These are phyloP conservation scores for Fonsecaea pedrosoi DNA, from an alignment of 2,329 filamentous ascomycete genomes.

Conservation along the genomic window DNA sequence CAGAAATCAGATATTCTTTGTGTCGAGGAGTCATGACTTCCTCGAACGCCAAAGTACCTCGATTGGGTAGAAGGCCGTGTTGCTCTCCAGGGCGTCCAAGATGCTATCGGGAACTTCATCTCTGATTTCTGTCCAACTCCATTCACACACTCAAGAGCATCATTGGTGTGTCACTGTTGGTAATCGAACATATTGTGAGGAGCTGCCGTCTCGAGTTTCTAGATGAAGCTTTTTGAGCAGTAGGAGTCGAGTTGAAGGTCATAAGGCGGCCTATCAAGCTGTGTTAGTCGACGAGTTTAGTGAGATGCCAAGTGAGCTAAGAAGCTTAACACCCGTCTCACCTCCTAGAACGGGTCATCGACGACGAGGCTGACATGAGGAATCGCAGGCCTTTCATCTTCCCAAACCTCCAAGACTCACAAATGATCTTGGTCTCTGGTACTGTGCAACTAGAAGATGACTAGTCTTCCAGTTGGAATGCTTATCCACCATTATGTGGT, in stretches of 20 bases:
- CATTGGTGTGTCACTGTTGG: not conserved
- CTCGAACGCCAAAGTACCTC: conserved; percentile 9
- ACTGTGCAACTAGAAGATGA: not conserved
- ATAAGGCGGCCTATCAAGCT: not conserved
- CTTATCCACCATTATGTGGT: not conserved
- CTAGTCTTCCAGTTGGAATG: not conserved
- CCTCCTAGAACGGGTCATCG: not conserved
- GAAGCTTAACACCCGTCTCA: not conserved
- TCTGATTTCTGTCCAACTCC: not conserved
- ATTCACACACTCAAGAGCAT: not conserved
- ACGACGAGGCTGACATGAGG: not conserved
- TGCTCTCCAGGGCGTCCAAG: conserved; percentile 13
- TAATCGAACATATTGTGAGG: not conserved
- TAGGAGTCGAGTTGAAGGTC: not conserved
- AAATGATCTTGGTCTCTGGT: not conserved
- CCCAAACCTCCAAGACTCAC: not conserved
- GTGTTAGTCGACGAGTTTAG: not conserved
- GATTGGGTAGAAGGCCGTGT: not conserved
- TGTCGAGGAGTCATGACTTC: conserved; percentile 25
- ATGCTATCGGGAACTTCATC: conserved; percentile 13
- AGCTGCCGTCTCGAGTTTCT: not conserved
- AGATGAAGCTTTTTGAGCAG: not conserved
- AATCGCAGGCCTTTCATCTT: not conserved
- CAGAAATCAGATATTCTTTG: conserved; percentile 36
- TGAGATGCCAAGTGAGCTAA: not conserved